Conservation (phyloP, 2,329 filamentous ascomycete genomes). For the Corinectria fuckeliana region DNA sequence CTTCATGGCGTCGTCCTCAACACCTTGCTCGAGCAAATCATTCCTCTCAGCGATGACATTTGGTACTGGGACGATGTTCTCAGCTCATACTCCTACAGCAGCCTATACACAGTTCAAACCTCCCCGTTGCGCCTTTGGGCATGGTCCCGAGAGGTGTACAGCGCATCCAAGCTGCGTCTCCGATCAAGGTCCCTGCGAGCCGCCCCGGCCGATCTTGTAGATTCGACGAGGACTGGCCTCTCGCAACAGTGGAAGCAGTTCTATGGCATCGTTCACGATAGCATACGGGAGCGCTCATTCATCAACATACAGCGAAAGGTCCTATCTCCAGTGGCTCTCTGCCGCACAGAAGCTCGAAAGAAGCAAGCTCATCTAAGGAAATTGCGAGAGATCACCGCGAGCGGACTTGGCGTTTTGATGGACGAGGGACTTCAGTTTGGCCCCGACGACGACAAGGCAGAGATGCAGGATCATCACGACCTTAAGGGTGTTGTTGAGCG, state of each 20-base stretch:
- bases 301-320: constrained; percentile 74
- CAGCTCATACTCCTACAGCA: constrained; percentile 77
- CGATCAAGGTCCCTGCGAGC: constrained; percentile 41
- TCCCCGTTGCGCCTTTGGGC: constrained; percentile 77
- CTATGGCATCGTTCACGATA: constrained; percentile 80
- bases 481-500: constrained; percentile 78
- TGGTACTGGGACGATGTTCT: constrained; percentile 96
- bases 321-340: constrained; percentile 78
- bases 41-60: constrained; percentile 83
- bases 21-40: constrained; percentile 80
- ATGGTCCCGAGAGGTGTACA: constrained; percentile 74
- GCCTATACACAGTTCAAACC: constrained; percentile 85
- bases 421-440: constrained; percentile 81
- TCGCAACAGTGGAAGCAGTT: constrained; percentile 70
- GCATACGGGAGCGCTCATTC: constrained; percentile 74
- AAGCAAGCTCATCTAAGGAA: constrained; percentile 77
- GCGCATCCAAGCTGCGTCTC: constrained; percentile 60
- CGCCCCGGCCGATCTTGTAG: constrained; percentile 42
- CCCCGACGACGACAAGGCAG: constrained; percentile 63
- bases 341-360: constrained; percentile 74
- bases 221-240: constrained; percentile 48
- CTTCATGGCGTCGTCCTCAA: constrained; percentile 82
- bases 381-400: constrained; percentile 81
- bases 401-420: constrained; percentile 84
- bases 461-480: constrained; percentile 56